A percentile compares a stretch with the other conserved stretches of the same genome.
Conservation (phyloP, 2,329 filamentous ascomycete genomes). For the Colletotrichum sp. region DNA sequence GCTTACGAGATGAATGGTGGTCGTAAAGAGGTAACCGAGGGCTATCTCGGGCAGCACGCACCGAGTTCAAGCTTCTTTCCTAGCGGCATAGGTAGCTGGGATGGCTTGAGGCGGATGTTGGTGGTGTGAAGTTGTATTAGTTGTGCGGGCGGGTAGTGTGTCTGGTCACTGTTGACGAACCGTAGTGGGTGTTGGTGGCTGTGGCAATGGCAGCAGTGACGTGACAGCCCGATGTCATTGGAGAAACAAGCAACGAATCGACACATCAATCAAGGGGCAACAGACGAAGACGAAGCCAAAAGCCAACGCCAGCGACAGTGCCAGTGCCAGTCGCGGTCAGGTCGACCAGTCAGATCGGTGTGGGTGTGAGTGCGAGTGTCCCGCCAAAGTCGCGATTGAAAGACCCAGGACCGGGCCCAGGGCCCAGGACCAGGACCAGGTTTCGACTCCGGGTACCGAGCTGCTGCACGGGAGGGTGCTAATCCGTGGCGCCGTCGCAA, state of each 20-base stretch:
- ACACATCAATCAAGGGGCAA: not conserved
- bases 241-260: conserved; percentile 4
- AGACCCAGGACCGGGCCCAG: not conserved
- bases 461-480: conserved; percentile 12
- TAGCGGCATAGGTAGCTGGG: not conserved
- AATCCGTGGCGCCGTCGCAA: conserved; percentile 11
- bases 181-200: not conserved
- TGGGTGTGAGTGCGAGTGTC: not conserved
- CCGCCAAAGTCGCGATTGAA: not conserved
- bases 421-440: conserved; percentile 1
- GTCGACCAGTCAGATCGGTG: not conserved
- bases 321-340: not conserved
- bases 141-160: not conserved
- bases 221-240: conserved; percentile 4
- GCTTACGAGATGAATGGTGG: not conserved
- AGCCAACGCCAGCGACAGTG: not conserved
- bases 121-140: not conserved
- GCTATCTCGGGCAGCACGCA: not conserved
- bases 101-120: not conserved
- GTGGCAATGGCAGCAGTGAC: not conserved
- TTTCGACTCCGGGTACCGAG: conserved; percentile 2
- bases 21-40: not conserved
- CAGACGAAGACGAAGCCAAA: not conserved
- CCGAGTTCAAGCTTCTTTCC: conserved; percentile 17
- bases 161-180: not conserved